These are phyloP conservation scores for Colletotrichum sp. DNA, from an alignment of 2,329 filamentous ascomycete genomes.

Conservation along the genomic window DNA sequence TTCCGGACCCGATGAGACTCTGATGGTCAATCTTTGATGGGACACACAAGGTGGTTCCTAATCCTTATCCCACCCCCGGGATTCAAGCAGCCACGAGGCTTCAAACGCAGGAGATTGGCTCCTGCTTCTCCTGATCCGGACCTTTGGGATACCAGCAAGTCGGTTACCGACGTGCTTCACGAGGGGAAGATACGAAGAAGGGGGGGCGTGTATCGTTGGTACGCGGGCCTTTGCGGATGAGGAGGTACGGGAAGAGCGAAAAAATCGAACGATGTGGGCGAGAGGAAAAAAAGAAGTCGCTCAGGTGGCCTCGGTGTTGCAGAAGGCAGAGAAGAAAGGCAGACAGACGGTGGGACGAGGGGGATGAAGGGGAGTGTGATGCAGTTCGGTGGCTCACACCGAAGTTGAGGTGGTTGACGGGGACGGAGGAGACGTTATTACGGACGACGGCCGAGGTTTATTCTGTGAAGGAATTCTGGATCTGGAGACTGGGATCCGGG, in stretches of 20 bases:
- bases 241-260: not conserved
- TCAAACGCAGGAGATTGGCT: not conserved
- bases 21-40: not conserved
- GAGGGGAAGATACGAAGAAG: not conserved
- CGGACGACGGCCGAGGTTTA: constrained; percentile 16
- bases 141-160: constrained; percentile 1
- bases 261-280: constrained; percentile 16
- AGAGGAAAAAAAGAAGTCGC: not conserved
- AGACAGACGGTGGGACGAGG: constrained; percentile 2
- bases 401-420: constrained; percentile 11
- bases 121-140: not conserved
- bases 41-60: not conserved
- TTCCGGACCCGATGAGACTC: not conserved
- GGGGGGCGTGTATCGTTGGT: not conserved
- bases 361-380: not conserved
- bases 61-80: not conserved
- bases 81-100: not conserved
- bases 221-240: constrained; percentile 8
- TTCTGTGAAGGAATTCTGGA: constrained; percentile 5
- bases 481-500: not conserved
- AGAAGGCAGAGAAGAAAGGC: not conserved
- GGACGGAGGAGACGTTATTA: constrained; percentile 5
- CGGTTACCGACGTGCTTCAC: not conserved
- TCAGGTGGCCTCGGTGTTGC: constrained; percentile 3
- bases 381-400: constrained; percentile 22